Conservation (phyloP, 148 eudicot species). For the Nepenthes mirabilis region DNA sequence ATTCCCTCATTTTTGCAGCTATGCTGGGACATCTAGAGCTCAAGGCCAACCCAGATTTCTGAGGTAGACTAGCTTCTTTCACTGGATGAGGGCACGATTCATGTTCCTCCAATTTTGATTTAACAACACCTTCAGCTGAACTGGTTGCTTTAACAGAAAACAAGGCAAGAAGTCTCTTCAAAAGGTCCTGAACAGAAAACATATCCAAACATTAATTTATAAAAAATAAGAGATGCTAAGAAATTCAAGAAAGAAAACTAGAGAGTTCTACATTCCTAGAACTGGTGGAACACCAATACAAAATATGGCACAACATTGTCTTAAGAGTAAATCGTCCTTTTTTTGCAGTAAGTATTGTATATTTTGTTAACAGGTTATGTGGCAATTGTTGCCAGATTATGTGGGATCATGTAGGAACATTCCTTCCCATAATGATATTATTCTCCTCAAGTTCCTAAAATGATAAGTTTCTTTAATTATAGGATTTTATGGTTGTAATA, state of each 20-base stretch:
- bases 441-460: no score
- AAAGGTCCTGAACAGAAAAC: slow-evolving; percentile 38
- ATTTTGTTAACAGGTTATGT: no score
- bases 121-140: slow-evolving; percentile 19
- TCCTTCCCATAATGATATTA: no score
- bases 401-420: no score
- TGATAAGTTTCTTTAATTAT: no score
- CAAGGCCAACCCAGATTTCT: slow-evolving; percentile 14
- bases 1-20: slow-evolving; percentile 15
- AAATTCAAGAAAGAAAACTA: neutral
- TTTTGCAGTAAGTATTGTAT: no score
- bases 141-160: slow-evolving; percentile 30
- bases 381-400: no score
- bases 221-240: neutral
- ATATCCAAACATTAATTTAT: neutral
- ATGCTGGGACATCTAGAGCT: slow-evolving; percentile 12
- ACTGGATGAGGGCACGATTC: slow-evolving; percentile 11
- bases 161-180: slow-evolving; percentile 59
- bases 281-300: no score
- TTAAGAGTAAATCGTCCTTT: no score
- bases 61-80: slow-evolving; percentile 23
- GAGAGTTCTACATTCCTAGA: no score
- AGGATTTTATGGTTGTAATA: no score
- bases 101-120: slow-evolving; percentile 21
- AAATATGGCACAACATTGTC: no score